A percentile compares a stretch with the other conserved stretches of the same genome.
Evolutionary conservation across 257 asterid genomes (phyloP).

Genomic region (Prunella vulgaris): DNA sequence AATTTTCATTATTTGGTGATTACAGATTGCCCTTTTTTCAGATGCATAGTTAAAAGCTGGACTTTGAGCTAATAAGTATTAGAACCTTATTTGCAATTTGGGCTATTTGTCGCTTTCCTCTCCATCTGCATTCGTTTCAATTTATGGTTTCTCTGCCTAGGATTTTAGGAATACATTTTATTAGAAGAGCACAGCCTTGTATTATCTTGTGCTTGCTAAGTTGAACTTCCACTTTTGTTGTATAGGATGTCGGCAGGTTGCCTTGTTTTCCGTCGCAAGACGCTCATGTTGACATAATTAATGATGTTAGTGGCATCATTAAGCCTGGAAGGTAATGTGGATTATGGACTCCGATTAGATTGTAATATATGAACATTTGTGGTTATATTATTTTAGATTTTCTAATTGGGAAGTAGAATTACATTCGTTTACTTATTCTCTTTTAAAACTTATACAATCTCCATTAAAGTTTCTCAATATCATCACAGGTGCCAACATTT

Average conservation of each 20-base stretch:
- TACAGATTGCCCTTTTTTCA: not conserved
- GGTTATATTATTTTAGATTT: not conserved
- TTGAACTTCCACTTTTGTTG: not conserved
- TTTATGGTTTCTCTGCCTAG: not conserved
- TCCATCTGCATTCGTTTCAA: not conserved
- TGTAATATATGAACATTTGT: not conserved
- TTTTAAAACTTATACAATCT: not conserved
- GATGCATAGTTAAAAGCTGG: not conserved
- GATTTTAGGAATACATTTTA: not conserved
- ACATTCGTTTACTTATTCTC: not conserved
- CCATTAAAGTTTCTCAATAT: no score
- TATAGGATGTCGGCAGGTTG: constrained; percentile 47
- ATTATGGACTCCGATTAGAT: not conserved
- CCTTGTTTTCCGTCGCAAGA: constrained; percentile 43
- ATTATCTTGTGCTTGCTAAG: not conserved
- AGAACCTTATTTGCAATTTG: not conserved
- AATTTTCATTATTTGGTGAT: not conserved
- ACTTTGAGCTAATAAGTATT: not conserved
- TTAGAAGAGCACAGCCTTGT: not conserved
- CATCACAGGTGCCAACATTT: no score
- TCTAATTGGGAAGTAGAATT: not conserved
- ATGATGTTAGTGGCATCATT: constrained; percentile 50
- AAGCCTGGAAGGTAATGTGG: constrained; percentile 62
- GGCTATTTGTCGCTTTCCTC: not conserved
- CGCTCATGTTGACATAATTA: constrained; percentile 42